phyloP scores from a whole-genome alignment of 495 filamentous ascomycete genomes.

The Xylaria sp. region DNA sequence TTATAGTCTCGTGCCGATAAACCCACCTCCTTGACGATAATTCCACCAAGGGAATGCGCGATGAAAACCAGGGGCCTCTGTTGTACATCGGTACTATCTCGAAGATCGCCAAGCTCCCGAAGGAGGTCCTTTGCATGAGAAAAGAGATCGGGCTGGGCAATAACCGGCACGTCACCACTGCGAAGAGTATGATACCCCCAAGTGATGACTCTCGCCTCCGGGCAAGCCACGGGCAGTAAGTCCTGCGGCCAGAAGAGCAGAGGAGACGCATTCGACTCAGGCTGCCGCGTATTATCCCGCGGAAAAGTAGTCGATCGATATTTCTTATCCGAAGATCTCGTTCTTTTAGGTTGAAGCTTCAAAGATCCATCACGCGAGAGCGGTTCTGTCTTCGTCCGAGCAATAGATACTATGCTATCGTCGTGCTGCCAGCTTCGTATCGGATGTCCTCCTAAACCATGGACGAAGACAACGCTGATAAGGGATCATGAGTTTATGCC shows the following conservation, averaged over 20 bases:
- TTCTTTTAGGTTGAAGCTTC: constrained; percentile 28
- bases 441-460: constrained; percentile 48
- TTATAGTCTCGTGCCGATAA: neutral
- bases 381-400: neutral
- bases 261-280: neutral
- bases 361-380: constrained; percentile 27
- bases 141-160: constrained; percentile 42
- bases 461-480: constrained; percentile 45
- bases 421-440: constrained; percentile 44
- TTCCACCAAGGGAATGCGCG: constrained; percentile 48
- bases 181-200: constrained; percentile 48
- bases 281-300: neutral
- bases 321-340: constrained; percentile 9
- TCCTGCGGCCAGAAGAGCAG: constrained; percentile 45
- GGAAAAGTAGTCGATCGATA: constrained; percentile 20
- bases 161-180: constrained; percentile 38
- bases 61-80: constrained; percentile 43
- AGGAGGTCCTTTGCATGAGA: constrained; percentile 44
- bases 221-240: constrained; percentile 44
- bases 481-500: neutral
- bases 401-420: neutral
- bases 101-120: constrained; percentile 34
- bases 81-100: constrained; percentile 24
- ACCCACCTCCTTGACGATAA: constrained; percentile 47
- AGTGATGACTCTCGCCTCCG: constrained; percentile 42